Evolutionary conservation across 2,329 filamentous ascomycete species (phyloP), one percentile per base, ranked within the genome.

Genomic region (Pyricularia grisea): DNA sequence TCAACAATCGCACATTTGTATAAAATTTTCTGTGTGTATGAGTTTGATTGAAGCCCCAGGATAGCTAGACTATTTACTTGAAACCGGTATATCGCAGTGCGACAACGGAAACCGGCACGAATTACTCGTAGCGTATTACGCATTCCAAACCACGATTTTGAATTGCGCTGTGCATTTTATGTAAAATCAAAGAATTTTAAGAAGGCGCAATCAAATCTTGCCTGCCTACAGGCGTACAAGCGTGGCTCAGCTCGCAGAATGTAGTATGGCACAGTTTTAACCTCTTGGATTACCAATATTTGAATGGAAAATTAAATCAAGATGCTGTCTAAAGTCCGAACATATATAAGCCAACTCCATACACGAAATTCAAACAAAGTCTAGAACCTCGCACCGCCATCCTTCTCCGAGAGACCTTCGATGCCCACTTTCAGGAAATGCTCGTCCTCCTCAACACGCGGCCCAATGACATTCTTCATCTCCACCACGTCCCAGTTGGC

Each of bases 401-500:
- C 11, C 42, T 50, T 50, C 42, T 50, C 42, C 17, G 42, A 50
- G 14, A 50, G 42, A n/a, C 42, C 42, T n/a, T 50, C 42, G 17
- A 50, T 50, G 42, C 68, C 68, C 4, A 71, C 25, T 20, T 50
- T 74, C 5, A 76, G 70, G 36, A 70, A 74, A 33, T 72, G 55
- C 4, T 67, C 67, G 30, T 75, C 68, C 11, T 67, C 68, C 4
- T 70, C 67, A 27, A 76, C 50, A 12, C 50, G 60, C 42, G 71
- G 69, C 28, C 68, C 61, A 12, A 71, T 68, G 1, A 68, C 65
- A 1, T 72, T 72, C 5, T 50, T 68, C n/a, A 81, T 68, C 71
- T 81, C 79, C 25, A 79, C 74, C 1, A 81, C 75, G 71, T 83
- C 81, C 80, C 81, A 83, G n/a, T 76, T 76, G 7, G 77, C 74